A percentile compares a stretch with the other conserved stretches of the same genome.
Evolutionary conservation across 352 stramenopile species (phyloP).

Genomic region (Pythium graminicola): DNA sequence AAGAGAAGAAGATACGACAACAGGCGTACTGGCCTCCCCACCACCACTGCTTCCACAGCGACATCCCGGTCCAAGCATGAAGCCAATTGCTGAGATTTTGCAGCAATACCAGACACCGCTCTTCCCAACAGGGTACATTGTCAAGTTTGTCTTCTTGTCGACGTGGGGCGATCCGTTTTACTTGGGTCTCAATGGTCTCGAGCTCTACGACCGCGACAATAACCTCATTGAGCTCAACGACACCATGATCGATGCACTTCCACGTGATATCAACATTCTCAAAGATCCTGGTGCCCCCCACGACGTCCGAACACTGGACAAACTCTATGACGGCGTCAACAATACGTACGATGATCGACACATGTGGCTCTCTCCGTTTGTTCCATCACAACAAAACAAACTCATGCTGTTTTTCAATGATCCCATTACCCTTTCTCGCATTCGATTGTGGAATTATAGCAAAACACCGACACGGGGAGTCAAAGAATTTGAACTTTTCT

Average conservation of each 20-base stretch:
- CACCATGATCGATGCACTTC: slow-evolving; percentile 60
- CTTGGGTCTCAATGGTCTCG: slow-evolving; percentile 70
- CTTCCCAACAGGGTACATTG: slow-evolving; percentile 76
- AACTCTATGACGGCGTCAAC: slow-evolving; percentile 69
- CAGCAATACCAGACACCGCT: slow-evolving; percentile 87
- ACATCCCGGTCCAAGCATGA: slow-evolving; percentile 25
- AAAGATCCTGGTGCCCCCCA: slow-evolving; percentile 51
- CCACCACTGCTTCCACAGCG: too few species aligned
- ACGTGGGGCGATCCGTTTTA: slow-evolving; percentile 78
- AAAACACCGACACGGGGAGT: slow-evolving; percentile 76
- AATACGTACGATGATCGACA: slow-evolving; percentile 71
- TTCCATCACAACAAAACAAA: slow-evolving; percentile 57
- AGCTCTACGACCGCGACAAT: slow-evolving; percentile 62
- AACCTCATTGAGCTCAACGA: slow-evolving; percentile 32
- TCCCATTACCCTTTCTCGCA: slow-evolving; percentile 64
- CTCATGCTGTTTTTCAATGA: slow-evolving; percentile 77
- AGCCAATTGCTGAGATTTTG: slow-evolving; percentile 48
- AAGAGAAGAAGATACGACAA: slow-evolving; percentile 5
- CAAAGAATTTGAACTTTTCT: slow-evolving; percentile 69
- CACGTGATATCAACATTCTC: slow-evolving; percentile 77
- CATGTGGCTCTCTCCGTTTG: slow-evolving; percentile 68
- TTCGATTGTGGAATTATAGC: slow-evolving; percentile 86
- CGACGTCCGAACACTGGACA: slow-evolving; percentile 66
- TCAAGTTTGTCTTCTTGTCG: slow-evolving; percentile 78
- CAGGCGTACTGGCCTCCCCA: background rate